Evolutionary conservation across 2,329 filamentous ascomycete genomes (phyloP).

Genomic region (Phyllachora maydis): DNA sequence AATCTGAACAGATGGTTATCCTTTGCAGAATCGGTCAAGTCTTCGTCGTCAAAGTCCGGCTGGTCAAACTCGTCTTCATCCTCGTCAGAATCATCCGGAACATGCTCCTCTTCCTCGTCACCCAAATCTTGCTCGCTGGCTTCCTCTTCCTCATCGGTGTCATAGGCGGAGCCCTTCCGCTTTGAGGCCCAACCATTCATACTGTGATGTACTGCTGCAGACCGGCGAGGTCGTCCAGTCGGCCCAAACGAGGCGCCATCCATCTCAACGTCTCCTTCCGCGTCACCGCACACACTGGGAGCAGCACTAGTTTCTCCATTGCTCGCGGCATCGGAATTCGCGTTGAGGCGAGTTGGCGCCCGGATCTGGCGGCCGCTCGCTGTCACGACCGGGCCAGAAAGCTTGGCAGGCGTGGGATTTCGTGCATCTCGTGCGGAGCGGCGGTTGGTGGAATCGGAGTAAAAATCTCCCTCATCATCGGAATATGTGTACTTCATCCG

Average conservation of each 20-base stretch:
- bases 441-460: conserved; percentile 42
- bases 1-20: conserved; percentile 60
- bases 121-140: conserved; percentile 56
- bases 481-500: conserved; percentile 93
- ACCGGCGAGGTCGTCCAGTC: conserved; percentile 26
- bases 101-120: conserved; percentile 49
- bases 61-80: conserved; percentile 29
- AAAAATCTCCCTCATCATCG: conserved; percentile 55
- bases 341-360: conserved; percentile 44
- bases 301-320: conserved; percentile 24
- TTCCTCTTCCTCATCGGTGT: conserved; percentile 41
- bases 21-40: no score
- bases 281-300: conserved; percentile 23
- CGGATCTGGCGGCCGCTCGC: conserved; percentile 75
- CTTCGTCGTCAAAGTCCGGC: no score
- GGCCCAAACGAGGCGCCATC: conserved; percentile 18
- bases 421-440: conserved; percentile 57
- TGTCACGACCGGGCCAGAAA: conserved; percentile 42
- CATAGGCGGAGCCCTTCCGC: conserved; percentile 27
- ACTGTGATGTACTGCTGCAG: conserved; percentile 25
- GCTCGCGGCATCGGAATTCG: conserved; percentile 30
- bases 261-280: conserved; percentile 10
- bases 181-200: conserved; percentile 26
- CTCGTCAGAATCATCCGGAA: conserved; percentile 36
- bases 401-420: conserved; percentile 51